Conservation (phyloP, 129 eudicot species). For the Erigeron canadensis region DNA sequence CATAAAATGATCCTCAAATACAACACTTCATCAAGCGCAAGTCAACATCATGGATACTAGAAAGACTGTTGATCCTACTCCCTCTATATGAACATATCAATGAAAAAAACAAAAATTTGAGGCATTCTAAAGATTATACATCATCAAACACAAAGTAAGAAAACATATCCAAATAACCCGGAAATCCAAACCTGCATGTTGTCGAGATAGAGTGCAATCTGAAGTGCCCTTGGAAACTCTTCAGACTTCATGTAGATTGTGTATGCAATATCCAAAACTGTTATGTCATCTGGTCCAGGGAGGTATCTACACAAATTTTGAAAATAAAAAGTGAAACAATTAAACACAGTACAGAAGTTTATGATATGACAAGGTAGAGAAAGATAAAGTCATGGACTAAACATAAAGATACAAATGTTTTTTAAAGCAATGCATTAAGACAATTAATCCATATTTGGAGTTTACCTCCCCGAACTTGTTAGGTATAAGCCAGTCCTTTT, state of each 20-base stretch:
- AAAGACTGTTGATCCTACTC: not conserved
- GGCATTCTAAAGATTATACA: not conserved
- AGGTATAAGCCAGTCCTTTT: conserved; percentile 73
- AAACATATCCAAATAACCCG: not conserved
- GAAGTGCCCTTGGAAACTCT: conserved; percentile 83
- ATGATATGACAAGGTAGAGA: not conserved
- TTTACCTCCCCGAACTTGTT: conserved; percentile 72
- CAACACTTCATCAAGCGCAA: not conserved
- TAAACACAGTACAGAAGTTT: conserved; percentile 10
- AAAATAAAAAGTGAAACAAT: conserved; percentile 16
- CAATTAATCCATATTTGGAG: conserved; percentile 2
- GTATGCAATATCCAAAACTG: conserved; percentile 84
- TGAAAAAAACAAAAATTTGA: not conserved
- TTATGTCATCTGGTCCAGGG: conserved; percentile 78
- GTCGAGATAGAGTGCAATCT: conserved; percentile 78
- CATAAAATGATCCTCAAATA: no score
- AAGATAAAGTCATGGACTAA: not conserved
- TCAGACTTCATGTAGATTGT: conserved; percentile 65
- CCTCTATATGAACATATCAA: not conserved
- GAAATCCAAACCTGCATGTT: conserved; percentile 60
- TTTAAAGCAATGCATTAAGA: no score
- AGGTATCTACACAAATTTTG: conserved; percentile 66
- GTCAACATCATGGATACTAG: not conserved
- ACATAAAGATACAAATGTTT: not conserved
- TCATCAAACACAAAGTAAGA: not conserved